Base-by-base conservation (phyloP, 1,139 yeast genomes). In the Debaryomycetaceae sp. region DNA sequence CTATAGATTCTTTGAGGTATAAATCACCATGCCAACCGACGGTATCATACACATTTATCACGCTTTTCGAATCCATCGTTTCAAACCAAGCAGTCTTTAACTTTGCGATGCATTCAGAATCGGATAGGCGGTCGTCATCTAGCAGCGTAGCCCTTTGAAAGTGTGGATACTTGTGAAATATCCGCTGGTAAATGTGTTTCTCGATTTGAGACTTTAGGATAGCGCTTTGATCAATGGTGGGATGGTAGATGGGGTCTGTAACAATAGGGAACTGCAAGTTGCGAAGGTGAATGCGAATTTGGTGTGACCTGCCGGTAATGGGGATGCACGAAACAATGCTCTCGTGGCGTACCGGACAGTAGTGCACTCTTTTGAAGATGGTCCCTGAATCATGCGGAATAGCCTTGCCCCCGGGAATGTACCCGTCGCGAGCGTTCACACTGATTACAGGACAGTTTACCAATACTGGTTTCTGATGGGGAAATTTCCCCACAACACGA, bases 251-350 rank as follows among this genome's bases (percentile, higher is more conserved):
- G 7, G 66, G 67, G 45, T 82, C 94, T 39, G 81, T 79, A 1
- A 61, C 65, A 8, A 83, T 82, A 0, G 94, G 90, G 38, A 49
- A 58, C 0, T 85, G 83, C 30, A 78, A 31, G 31, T 73, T 64
- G 16, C 81, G 62, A 19, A 81, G 50, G 52, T 81, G 93, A 5
- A 80, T 77, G 30, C 93, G 58, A 15, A 81, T 78, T 46, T 81
- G 93, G 47, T 81, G 93, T 40, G 81, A 78, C 40, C 80, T 63
- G 0, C 93, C 94, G 0, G 90, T 75, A 6, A 69, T 37, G 0
- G 93, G 93, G 36, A 55, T 59, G 44, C 93, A 80, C 29, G 58
- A 43, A 0, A 81, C 80, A 1, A 81, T 49, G 31, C 78, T 70
- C 32, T 77, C 66, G 39, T 76, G 45, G 10, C 41, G 23, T 2